Base-by-base conservation (phyloP, 352 stramenopile genomes). In the Pythium volutum region DNA sequence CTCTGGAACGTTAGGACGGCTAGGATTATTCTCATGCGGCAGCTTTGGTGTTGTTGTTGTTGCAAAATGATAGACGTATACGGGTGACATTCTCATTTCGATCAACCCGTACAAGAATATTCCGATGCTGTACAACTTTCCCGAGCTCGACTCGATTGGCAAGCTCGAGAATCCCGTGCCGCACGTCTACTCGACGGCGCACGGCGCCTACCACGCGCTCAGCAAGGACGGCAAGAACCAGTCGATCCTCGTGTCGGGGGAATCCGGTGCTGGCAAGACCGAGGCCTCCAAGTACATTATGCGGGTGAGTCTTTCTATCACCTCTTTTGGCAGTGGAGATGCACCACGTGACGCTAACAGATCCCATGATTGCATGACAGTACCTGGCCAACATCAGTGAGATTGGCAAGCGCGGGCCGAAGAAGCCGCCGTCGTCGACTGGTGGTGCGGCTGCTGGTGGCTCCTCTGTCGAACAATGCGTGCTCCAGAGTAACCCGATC, bases 61-160 rank as follows among this genome's bases (percentile, higher is more conserved):
- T n/a, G n/a, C n/a, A 38, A 38, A 48, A n/a, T 6, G 15, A 38
- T 39, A 93, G 76, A 98, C 95, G 34, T 98, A 96, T 64, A 97
- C 91, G 36, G 91, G 91, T 26, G 93, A 98, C 58, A 96, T 98
- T 20, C 73, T 98, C 39, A 98, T 98, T 75, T 97, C 90, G 36
- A 96, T 98, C 60, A 98, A 98, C 71, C 95, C 95, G 54, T 98
- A 98, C 87, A 97, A 98, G 81, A 92, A 93, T 70, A 94, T 97
- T 53, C 82, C 87, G 50, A 88, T 95, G 76, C 75, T 96, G 22
- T 97, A 97, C 74, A 95, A 95, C 70, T 91, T 96, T 47, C 85
- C 85, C 5, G 87, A 96, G 53, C 70, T 96, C n/a, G 84, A 91
- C 56, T 91, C 81, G 16, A 88, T 94, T 56, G 83, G 79, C 25